Base-by-base conservation (phyloP, 306 rosid genomes). In the Macrotyloma uniflorum region DNA sequence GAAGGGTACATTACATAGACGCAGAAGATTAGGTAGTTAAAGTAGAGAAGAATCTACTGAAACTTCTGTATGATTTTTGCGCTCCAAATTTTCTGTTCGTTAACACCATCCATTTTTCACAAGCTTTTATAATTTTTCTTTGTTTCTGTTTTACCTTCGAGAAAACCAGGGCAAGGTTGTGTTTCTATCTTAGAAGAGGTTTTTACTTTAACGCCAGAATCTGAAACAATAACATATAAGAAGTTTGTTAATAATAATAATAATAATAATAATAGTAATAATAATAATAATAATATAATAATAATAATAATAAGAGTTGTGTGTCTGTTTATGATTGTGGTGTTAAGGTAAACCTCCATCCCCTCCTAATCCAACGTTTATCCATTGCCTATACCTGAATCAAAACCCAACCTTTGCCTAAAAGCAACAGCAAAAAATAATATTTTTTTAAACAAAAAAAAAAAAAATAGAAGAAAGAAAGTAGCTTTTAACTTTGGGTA, bases 401-500 rank as follows among this genome's bases (percentile, higher is more conserved):
- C 70, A 26, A 59, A 74, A 42, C 58, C 70, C 59, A 43, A 13
- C 35, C 79, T 74, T 45, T 75, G 33, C 47, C 59, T 24, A 32
- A 78, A 64, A 51, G 51, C 63, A 63, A 61, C 49, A 7, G 42
- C 43, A 26, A 74, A 58, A 42, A 40, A 38, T 26, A 23, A 42
- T 66, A 42, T 66, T 40, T 66, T 59, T 38, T 20, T 11, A 14
- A 7, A 6, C 12, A n/a, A n/a, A n/a, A 1, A 36, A 49, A 38
- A 22, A 53, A 0, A 38, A 8, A 6, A 0, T 6, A 0, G 2
- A 13, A 15, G 35, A 26, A 4, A 8, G 13, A 40, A 12, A 7
- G 24, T 46, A 64, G 64, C 79, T 38, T 40, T 42, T n/a, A 80
- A 30, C 32, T 57, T 72, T n/a, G 78, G 81, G 67, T 59, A 42